Evolutionary conservation across 2,329 filamentous ascomycete species (phyloP).

Genomic region (Sporothrix phasma): DNA sequence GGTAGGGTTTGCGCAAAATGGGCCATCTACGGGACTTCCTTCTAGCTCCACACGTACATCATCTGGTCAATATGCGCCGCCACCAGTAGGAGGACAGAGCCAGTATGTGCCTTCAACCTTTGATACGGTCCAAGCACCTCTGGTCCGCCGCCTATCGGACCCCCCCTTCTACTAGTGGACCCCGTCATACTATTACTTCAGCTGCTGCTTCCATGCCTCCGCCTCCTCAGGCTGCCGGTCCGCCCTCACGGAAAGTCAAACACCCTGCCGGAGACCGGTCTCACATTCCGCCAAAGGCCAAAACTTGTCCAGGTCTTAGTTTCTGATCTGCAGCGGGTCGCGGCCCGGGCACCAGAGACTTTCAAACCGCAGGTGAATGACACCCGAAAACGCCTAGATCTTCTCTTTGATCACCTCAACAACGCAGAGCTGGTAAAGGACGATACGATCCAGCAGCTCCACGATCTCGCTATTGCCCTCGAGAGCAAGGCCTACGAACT

Average conservation of each 20-base stretch:
- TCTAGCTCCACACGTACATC: slow-evolving; percentile 39
- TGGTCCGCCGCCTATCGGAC: slow-evolving; percentile 28
- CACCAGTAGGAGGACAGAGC: slow-evolving; percentile 22
- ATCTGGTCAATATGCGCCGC: slow-evolving; percentile 38
- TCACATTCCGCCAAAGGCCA: slow-evolving; percentile 68
- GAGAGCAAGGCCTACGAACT: slow-evolving; percentile 58
- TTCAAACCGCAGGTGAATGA: slow-evolving; percentile 87
- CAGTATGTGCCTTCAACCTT: slow-evolving; percentile 53
- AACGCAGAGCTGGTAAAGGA: slow-evolving; percentile 83
- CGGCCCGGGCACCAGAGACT: slow-evolving; percentile 70
- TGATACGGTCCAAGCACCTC: slow-evolving; percentile 32
- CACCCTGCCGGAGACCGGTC: slow-evolving; percentile 80
- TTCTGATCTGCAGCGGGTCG: slow-evolving; percentile 81
- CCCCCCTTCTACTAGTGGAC: slow-evolving; percentile 22
- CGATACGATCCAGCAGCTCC: slow-evolving; percentile 61
- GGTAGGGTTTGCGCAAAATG: slow-evolving; percentile 24
- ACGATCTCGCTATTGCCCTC: slow-evolving; percentile 54
- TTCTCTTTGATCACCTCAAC: slow-evolving; percentile 96
- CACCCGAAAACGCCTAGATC: slow-evolving; percentile 81
- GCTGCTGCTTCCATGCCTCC: slow-evolving; percentile 22
- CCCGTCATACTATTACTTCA: slow-evolving; percentile 28
- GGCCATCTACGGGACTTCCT: slow-evolving; percentile 24
- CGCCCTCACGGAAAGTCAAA: slow-evolving; percentile 49
- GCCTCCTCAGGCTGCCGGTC: slow-evolving; percentile 35
- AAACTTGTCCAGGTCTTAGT: slow-evolving; percentile 72